Conservation (phyloP, 108 stramenopile species). For the Chaetoceros muelleri region DNA sequence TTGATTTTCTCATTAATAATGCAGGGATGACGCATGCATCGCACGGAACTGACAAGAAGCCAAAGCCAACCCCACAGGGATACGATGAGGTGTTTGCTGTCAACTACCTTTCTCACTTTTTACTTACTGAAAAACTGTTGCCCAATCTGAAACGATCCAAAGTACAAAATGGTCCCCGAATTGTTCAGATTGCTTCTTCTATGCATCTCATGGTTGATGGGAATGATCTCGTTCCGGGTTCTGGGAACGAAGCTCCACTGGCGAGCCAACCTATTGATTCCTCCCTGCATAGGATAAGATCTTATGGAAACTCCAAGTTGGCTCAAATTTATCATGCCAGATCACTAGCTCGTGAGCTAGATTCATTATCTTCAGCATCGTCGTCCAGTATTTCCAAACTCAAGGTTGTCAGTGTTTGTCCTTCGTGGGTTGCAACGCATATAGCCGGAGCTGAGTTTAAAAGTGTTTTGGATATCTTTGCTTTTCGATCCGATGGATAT, state of each 20-base stretch:
- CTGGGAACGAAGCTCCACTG: slow-evolving; percentile 7
- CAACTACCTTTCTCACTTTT: slow-evolving; percentile 54
- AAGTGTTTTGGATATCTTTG: slow-evolving; percentile 11
- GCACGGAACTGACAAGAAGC: background rate
- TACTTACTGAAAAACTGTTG: slow-evolving; percentile 39
- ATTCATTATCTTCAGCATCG: too few relatives aligned
- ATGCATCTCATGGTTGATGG: slow-evolving; percentile 32
- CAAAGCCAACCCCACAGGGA: slow-evolving; percentile 12
- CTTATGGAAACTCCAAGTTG: slow-evolving; percentile 45
- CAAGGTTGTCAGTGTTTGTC: slow-evolving; percentile 31
- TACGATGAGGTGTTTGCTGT: slow-evolving; percentile 24
- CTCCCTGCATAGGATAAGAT: background rate
- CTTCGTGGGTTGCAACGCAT: slow-evolving; percentile 45
- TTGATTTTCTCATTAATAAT: slow-evolving; percentile 47
- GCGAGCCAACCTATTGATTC: slow-evolving; percentile 23
- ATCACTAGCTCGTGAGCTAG: slow-evolving; percentile 4
- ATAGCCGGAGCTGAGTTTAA: slow-evolving; percentile 13
- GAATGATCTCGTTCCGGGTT: slow-evolving; percentile 10
- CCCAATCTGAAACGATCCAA: slow-evolving; percentile 19
- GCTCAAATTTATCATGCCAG: slow-evolving; percentile 43
- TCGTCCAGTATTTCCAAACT: background rate
- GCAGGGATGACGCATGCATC: slow-evolving; percentile 31
- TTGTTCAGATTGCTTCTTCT: slow-evolving; percentile 31
- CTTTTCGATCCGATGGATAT: slow-evolving; percentile 18
- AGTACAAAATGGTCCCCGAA: slow-evolving; percentile 5